Conservation (phyloP, 805 yeast species). For the Lipomyces spencermartinsiae region DNA sequence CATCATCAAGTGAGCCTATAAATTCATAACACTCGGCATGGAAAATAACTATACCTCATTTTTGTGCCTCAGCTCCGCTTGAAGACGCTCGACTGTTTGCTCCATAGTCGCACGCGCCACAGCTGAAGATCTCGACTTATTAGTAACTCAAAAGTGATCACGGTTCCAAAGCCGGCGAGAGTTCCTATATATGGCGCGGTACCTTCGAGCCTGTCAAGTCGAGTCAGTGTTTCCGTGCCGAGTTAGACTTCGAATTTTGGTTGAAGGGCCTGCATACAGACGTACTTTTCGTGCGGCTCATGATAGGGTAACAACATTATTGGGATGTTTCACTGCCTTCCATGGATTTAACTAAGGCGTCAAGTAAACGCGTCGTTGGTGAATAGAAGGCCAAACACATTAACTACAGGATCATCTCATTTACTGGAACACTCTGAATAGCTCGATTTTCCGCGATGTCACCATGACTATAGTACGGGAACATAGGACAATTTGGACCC, state of each 20-base stretch:
- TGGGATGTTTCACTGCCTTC: no score
- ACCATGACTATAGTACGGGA: no score
- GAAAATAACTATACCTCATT: constrained; percentile 20
- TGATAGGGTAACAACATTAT: background rate
- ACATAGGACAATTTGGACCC: background rate
- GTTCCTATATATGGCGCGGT: background rate
- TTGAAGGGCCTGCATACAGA: background rate
- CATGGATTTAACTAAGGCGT: no score
- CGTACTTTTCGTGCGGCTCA: background rate
- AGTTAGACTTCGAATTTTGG: background rate
- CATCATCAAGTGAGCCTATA: background rate
- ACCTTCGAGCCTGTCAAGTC: background rate
- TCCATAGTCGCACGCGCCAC: background rate
- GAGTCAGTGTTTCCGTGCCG: background rate
- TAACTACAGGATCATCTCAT: no score
- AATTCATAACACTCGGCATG: background rate
- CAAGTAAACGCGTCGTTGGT: background rate
- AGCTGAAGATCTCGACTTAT: background rate
- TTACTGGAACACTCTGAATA: no score
- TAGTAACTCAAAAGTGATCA: background rate
- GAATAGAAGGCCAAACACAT: no score
- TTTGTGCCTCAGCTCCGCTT: constrained; percentile 27
- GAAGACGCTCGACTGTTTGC: constrained; percentile 12
- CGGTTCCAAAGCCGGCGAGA: background rate
- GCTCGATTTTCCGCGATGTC: no score